phyloP scores from a whole-genome alignment of 2,329 filamentous ascomycete genomes.

The Tolypocladium capitatum region DNA sequence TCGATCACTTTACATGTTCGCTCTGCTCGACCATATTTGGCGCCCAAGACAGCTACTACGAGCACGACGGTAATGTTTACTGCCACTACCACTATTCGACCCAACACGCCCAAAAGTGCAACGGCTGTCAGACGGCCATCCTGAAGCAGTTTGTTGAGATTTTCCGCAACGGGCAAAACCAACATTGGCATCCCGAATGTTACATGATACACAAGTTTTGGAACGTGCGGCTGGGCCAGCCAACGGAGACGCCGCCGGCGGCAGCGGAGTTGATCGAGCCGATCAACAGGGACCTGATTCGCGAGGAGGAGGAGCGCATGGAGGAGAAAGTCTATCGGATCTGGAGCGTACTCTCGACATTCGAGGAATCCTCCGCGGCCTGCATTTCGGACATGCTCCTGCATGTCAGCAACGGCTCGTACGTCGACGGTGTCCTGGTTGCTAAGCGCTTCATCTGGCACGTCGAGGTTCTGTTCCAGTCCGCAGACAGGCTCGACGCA shows the following conservation, averaged over 20 bases:
- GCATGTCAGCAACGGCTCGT: constrained; percentile 94
- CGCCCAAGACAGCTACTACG: constrained; percentile 96
- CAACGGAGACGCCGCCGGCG: constrained; percentile 35
- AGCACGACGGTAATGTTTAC: constrained; percentile 91
- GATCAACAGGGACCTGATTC: constrained; percentile 61
- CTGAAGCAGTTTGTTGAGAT: constrained; percentile 99
- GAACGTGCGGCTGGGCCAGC: constrained; percentile 76
- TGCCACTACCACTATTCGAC: constrained; percentile 99
- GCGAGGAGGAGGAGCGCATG: constrained; percentile 81
- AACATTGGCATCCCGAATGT: constrained; percentile 98
- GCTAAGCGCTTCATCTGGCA: constrained; percentile 95
- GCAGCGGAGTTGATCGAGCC: constrained; percentile 30
- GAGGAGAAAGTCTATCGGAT: constrained; percentile 97
- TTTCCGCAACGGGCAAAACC: constrained; percentile 92
- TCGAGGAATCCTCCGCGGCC: constrained; percentile 93
- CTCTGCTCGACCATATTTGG: constrained; percentile 96
- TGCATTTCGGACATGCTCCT: constrained; percentile 99
- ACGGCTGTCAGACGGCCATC: constrained; percentile 93
- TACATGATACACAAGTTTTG: constrained; percentile 99
- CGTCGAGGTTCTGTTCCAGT: constrained; percentile 82
- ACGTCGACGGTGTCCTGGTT: constrained; percentile 86
- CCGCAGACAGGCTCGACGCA: constrained; percentile 72
- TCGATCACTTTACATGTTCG: constrained; percentile 97
- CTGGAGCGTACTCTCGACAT: constrained; percentile 93
- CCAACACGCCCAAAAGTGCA: constrained; percentile 89